Base-by-base conservation (phyloP, 2,329 filamentous ascomycete species). In the Ophiobolus disseminans region DNA sequence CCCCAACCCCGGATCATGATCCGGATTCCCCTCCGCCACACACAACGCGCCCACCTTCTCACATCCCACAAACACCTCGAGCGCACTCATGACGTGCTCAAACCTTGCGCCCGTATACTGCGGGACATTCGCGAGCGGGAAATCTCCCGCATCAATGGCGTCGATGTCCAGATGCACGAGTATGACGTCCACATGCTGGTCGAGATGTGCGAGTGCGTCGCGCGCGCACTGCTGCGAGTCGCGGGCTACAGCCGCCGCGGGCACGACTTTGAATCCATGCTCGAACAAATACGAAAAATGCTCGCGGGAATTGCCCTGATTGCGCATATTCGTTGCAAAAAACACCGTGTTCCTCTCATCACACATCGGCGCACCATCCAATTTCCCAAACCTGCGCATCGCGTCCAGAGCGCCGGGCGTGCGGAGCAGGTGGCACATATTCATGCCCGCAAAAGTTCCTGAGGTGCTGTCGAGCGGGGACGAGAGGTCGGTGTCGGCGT, bases 151-250 rank as follows among this genome's bases (percentile, higher is more conserved):
- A 48, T 66, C 60, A 32, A 66, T 65, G 13, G 55, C 50, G 39
- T 66, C 62, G n/a, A 65, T 47, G 41, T 64, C 63, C 17, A 66
- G 36, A 52, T 65, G 63, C 3, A 66, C 47, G 5, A 61, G 19
- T 19, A 65, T 55, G 21, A 48, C 36, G 43, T 65, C 62, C 7
- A 65, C 57, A 5, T 48, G 32, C 4, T 53, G 53, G 39, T 63
- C 58, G 38, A 66, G 44, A 43, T 51, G 64, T 17, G 40, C 28
- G 32, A 64, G 31, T 25, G 55, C 59, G 3, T 36, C 44, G 32
- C 34, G 10, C 7, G 56, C 57, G 21, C 44, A 35, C n/a, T 50
- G 21, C n/a, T 47, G 26, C 6, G 58, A 54, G 6, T 26, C 23
- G 8, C 14, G 14, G 35, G 61, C 56, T 9, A 64, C 55, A 2